A percentile compares a stretch with the other conserved stretches of the same genome.
Conservation (phyloP, 108 stramenopile genomes). For the Cyclostephanos invisitatus region DNA sequence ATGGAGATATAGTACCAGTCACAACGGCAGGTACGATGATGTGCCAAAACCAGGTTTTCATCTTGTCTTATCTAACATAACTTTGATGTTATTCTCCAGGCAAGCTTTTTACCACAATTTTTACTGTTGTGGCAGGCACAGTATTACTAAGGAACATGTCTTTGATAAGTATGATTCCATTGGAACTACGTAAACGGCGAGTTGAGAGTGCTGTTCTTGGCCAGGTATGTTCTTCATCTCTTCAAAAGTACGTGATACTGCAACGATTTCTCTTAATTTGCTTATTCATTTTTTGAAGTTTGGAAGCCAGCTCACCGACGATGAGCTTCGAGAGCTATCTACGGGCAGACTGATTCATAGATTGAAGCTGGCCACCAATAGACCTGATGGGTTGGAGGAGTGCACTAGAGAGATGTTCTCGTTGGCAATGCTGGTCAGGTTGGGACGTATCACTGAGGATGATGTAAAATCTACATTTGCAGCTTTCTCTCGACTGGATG, state of each 20-base stretch:
- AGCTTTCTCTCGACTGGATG: slow-evolving; percentile 80
- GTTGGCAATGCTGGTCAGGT: slow-evolving; percentile 88
- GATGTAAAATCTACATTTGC: slow-evolving; percentile 84
- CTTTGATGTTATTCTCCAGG: slow-evolving; percentile 9
- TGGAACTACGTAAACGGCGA: slow-evolving; percentile 80
- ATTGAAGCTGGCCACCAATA: slow-evolving; percentile 66
- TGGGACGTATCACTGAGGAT: slow-evolving; percentile 82
- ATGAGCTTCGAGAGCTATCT: slow-evolving; percentile 80
- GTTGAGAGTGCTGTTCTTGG: slow-evolving; percentile 80
- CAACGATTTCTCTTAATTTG: neutral
- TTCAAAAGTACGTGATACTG: neutral
- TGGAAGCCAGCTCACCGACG: slow-evolving; percentile 81
- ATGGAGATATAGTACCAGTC: slow-evolving; percentile 84
- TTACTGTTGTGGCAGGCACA: slow-evolving; percentile 73
- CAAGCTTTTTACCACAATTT: slow-evolving; percentile 44
- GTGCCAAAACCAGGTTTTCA: neutral
- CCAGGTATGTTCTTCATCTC: slow-evolving; percentile 28
- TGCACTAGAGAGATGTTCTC: slow-evolving; percentile 92
- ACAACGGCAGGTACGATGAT: slow-evolving; percentile 59
- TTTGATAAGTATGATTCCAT: slow-evolving; percentile 87
- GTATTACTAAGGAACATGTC: slow-evolving; percentile 89
- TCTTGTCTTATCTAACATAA: neutral
- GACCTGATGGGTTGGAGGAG: slow-evolving; percentile 74
- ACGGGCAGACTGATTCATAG: slow-evolving; percentile 82
- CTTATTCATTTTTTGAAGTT: slow-evolving; percentile 49